phyloP scores from a whole-genome alignment of 2,329 filamentous ascomycete genomes.

The Colletotrichum magnum region DNA sequence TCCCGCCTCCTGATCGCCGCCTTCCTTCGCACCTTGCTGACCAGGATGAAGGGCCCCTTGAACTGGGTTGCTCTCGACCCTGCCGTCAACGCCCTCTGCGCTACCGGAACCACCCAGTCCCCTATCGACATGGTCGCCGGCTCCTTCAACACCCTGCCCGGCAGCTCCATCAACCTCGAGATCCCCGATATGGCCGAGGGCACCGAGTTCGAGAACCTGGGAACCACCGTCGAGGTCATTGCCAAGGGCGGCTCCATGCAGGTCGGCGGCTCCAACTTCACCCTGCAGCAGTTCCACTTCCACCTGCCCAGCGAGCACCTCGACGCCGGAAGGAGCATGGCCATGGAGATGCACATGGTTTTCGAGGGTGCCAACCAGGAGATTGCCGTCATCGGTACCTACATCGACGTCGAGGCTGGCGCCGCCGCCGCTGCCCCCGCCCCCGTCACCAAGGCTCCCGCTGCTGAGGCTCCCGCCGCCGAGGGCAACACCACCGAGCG shows the following conservation, averaged over 20 bases:
- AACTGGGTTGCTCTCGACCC: conserved; percentile 61
- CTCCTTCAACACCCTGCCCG: conserved; percentile 41
- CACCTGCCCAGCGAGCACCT: conserved; percentile 65
- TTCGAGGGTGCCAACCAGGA: conserved; percentile 60
- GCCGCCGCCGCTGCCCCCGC: conserved; percentile 38
- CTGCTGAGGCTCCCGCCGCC: conserved; percentile 25
- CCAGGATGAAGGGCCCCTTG: conserved; percentile 54
- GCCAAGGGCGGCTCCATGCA: conserved; percentile 58
- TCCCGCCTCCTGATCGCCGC: no score
- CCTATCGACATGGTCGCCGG: conserved; percentile 58
- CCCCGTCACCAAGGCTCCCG: conserved; percentile 34
- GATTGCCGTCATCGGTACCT: conserved; percentile 60
- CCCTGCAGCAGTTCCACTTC: conserved; percentile 64
- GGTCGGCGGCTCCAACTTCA: conserved; percentile 53
- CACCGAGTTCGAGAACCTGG: conserved; percentile 69
- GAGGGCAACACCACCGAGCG: conserved; percentile 29
- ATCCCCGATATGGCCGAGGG: conserved; percentile 56
- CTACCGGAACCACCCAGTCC: conserved; percentile 60
- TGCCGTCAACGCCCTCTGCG: conserved; percentile 58
- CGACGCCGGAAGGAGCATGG: conserved; percentile 59
- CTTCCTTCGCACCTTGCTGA: conserved; percentile 10
- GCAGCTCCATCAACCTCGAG: conserved; percentile 45
- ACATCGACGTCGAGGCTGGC: conserved; percentile 56
- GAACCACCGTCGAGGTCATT: conserved; percentile 70
- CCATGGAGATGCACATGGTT: conserved; percentile 73